Conservation (phyloP, 106 monocot species). For the Alisma plantagoaquatica region DNA sequence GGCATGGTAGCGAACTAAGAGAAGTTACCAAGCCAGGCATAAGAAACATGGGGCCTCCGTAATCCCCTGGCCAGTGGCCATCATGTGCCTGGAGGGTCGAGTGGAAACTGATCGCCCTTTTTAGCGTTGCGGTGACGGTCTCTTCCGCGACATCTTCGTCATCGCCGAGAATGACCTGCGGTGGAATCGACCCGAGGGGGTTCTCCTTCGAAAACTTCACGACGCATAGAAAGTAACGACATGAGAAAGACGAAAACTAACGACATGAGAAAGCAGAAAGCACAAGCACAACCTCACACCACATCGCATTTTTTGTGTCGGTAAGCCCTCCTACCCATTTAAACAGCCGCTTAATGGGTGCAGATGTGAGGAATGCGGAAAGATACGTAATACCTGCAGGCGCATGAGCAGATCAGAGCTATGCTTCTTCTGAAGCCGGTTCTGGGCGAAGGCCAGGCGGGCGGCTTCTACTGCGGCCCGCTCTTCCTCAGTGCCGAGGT, state of each 20-base stretch:
- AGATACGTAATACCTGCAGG: slow-evolving; percentile 61
- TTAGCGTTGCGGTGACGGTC: slow-evolving; percentile 30
- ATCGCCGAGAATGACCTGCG: slow-evolving; percentile 26
- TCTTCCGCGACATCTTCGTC: slow-evolving; percentile 51
- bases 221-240: no score
- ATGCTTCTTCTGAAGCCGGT: slow-evolving; percentile 53
- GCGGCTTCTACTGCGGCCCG: slow-evolving; percentile 42
- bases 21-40: slow-evolving; percentile 60
- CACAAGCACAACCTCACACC: no score
- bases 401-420: slow-evolving; percentile 77
- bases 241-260: no score
- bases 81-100: slow-evolving; percentile 77
- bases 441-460: slow-evolving; percentile 26
- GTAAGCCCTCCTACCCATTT: no score
- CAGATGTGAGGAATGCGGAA: no score
- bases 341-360: no score
- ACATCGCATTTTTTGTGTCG: no score
- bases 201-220: slow-evolving; percentile 65
- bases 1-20: no score
- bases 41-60: slow-evolving; percentile 67
- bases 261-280: no score
- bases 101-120: slow-evolving; percentile 30
- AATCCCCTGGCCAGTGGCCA: slow-evolving; percentile 83
- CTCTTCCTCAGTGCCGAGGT: slow-evolving; percentile 47
- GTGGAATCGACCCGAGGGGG: slow-evolving; percentile 17